Conservation (phyloP, 352 stramenopile genomes). For the Globisporangium cederbergense region DNA sequence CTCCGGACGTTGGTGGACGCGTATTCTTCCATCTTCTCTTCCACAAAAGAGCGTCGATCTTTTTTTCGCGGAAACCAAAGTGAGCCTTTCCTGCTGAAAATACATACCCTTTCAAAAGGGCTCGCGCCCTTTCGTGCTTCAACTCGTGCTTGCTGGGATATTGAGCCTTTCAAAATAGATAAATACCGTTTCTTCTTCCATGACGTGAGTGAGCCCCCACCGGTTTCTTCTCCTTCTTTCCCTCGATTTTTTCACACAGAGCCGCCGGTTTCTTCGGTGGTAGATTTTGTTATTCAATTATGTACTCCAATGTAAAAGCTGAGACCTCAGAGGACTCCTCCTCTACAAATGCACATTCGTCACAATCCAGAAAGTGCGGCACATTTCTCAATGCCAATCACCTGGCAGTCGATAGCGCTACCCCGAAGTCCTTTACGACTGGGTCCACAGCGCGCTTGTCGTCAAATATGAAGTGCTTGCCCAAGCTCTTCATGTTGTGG, state of each 20-base stretch:
- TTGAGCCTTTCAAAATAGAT: neutral
- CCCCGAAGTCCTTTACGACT: too few relatives aligned
- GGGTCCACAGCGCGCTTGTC: too few relatives aligned
- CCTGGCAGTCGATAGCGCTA: too few relatives aligned
- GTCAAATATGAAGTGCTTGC: too few relatives aligned
- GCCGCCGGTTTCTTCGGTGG: neutral
- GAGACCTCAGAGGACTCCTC: too few relatives aligned
- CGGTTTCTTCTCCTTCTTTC: neutral
- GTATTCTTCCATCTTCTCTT: neutral
- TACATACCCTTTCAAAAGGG: neutral
- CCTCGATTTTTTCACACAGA: neutral
- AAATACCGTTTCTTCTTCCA: neutral
- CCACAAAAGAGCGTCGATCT: neutral
- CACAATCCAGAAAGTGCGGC: too few relatives aligned
- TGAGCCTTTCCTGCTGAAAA: neutral
- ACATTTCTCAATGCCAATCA: too few relatives aligned
- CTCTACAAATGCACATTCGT: too few relatives aligned
- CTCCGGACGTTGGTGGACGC: neutral
- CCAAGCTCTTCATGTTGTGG: too few relatives aligned
- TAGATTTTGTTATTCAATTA: too few relatives aligned
- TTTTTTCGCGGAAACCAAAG: neutral
- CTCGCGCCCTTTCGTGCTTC: neutral
- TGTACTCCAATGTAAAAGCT: too few relatives aligned
- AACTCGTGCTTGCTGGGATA: neutral
- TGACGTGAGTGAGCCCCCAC: neutral